A percentile compares a stretch with the other conserved stretches of the same genome.
These are phyloP conservation scores for Coprinopsis sp. DNA, from an alignment of 768 basidiomycete genomes.

Conservation along the genomic window DNA sequence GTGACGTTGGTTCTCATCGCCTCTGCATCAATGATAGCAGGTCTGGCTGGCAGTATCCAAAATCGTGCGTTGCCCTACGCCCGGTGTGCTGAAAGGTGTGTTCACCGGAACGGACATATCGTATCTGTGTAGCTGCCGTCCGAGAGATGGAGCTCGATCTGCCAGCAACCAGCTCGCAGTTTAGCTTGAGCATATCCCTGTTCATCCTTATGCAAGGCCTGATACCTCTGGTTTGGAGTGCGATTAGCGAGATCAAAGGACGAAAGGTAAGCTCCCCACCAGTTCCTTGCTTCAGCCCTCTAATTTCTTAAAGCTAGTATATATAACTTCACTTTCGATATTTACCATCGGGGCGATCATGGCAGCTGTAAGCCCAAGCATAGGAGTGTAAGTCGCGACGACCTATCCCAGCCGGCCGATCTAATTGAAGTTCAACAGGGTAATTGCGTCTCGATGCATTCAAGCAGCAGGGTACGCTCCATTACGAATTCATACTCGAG, in stretches of 20 bases:
- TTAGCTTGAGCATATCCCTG: slow-evolving; percentile 65
- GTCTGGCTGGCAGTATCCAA: slow-evolving; percentile 55
- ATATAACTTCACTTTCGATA: slow-evolving; percentile 46
- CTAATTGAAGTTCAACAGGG: slow-evolving; percentile 27
- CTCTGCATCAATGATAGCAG: slow-evolving; percentile 52
- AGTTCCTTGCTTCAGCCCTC: not conserved
- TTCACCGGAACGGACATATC: not conserved
- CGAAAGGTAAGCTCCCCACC: slow-evolving; percentile 45
- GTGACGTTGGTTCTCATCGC: slow-evolving; percentile 43
- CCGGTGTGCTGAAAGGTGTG: too few relatives aligned
- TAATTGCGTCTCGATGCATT: slow-evolving; percentile 67
- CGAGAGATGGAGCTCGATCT: slow-evolving; percentile 54
- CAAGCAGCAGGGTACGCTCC: slow-evolving; percentile 57
- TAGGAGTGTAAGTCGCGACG: slow-evolving; percentile 36
- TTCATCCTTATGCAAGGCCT: slow-evolving; percentile 72
- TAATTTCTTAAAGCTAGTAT: slow-evolving; percentile 39
- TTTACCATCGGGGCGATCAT: slow-evolving; percentile 53
- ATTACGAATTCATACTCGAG: not conserved
- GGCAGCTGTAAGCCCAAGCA: slow-evolving; percentile 50
- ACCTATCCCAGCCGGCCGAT: not conserved
- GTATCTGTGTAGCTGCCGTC: slow-evolving; percentile 48
- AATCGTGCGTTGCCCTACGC: slow-evolving; percentile 44
- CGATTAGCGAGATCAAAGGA: slow-evolving; percentile 70
- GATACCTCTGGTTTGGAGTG: slow-evolving; percentile 64
- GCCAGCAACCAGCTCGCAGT: slow-evolving; percentile 53